phyloP scores from a whole-genome alignment of 225 moss, liverwort and hornwort species.

The Antitrichia curtipendula region DNA sequence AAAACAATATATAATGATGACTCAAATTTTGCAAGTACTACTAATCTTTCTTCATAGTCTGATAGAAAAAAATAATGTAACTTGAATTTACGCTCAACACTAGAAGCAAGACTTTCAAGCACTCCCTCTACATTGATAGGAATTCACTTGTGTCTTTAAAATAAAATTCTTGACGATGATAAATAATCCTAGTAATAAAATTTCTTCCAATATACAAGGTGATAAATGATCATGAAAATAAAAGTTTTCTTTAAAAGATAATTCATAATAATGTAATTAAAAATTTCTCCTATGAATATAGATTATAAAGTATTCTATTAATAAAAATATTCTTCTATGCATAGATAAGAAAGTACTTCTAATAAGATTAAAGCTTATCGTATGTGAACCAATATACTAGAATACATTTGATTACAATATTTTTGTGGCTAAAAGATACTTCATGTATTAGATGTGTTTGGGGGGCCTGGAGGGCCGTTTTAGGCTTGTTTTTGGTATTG shows the following conservation, averaged over 20 bases:
- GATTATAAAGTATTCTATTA: no score
- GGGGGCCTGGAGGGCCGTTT: no score
- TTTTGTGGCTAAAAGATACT: no score
- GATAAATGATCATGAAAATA: not conserved
- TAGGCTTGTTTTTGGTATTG: no score
- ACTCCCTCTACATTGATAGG: not conserved
- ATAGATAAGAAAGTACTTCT: no score
- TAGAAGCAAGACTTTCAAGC: not conserved
- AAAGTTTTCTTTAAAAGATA: not conserved
- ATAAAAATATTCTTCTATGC: no score
- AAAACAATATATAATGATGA: not conserved
- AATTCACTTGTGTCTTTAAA: not conserved
- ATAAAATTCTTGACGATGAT: not conserved
- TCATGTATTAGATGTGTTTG: no score
- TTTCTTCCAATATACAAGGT: not conserved
- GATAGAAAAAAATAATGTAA: not conserved
- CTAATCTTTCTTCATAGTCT: not conserved
- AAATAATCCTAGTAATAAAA: not conserved
- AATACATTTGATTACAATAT: no score
- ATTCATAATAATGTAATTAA: not conserved
- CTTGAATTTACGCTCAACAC: not conserved
- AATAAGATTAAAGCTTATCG: no score
- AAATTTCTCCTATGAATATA: no score
- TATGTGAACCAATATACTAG: no score
- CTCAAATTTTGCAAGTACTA: not conserved